Evolutionary conservation across 805 yeast genomes (phyloP), one percentile per base, ranked within the genome.

Genomic region (Nakazawaea ishiwadae): DNA sequence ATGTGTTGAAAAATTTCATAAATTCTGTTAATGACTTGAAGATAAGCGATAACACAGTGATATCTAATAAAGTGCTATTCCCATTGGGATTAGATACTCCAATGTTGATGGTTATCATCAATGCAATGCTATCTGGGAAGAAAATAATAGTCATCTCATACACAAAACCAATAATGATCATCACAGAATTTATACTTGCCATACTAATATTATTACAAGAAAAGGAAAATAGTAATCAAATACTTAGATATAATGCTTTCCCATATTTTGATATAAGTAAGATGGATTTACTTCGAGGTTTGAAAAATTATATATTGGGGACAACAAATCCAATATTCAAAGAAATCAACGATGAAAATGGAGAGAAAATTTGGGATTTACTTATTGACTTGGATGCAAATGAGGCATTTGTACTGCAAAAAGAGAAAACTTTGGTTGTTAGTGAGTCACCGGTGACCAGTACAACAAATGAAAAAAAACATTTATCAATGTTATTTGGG

Each of bases 261-360:
- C 89, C 89, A 2, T 69, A 78, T 23, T 62, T 79, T 31, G 89
- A 82, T 48, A 72, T 81, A 1, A 75, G 81, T 2, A 71, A 77
- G 45, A 60, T 79, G 33, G 79, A 76, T 44, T 48, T 71, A 1
- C 55, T 79, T 38, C 65, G 66, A 45, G 60, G 53, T 39, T 68
- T 62, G 46, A 63, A 51, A 23, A 62, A 61, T 21, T 76, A 65
- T 49, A 60, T 83, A 36, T 71, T 84, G 2, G 91, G 91, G 3
- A 81, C 88, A 3, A 76, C 82, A 31, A 83, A 83, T 53, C 74
- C 82, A 12, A 71, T 80, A 31, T 75, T 83, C 53, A 77, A 77
- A 51, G 68, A 73, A 24, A 71, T 71, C 43, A 66, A 28, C 5
- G 31, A 32, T 18, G 32, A 30, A 8, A 21, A 23, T 31, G 44